A percentile compares a stretch with the other conserved stretches of the same genome.
Conservation (phyloP, 2,329 filamentous ascomycete species). For the Penicillium italicum region DNA sequence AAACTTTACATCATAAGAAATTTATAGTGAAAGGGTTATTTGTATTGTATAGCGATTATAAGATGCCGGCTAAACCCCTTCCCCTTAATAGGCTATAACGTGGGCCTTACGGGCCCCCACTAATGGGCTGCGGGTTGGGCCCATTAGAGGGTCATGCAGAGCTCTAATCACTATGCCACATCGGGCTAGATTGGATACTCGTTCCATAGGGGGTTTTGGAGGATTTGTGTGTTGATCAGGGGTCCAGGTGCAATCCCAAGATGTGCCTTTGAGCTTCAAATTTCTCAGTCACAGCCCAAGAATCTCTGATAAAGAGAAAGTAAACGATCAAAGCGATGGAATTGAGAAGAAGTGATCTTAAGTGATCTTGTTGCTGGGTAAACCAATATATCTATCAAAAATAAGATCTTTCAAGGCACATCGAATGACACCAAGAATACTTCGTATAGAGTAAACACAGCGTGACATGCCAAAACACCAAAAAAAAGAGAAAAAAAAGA, state of each 20-base stretch:
- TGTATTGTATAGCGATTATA: too few relatives aligned
- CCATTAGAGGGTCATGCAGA: too few relatives aligned
- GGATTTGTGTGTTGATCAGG: background rate
- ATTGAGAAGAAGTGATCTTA: background rate
- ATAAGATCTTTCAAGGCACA: background rate
- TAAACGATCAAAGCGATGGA: background rate
- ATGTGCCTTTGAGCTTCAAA: too few relatives aligned
- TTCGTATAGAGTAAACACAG: background rate
- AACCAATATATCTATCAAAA: background rate
- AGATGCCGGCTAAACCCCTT: too few relatives aligned
- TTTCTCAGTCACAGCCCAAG: background rate
- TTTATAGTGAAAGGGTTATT: too few relatives aligned
- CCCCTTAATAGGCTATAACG: too few relatives aligned
- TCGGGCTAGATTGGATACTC: background rate
- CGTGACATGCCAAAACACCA: background rate
- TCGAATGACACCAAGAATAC: background rate
- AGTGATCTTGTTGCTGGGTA: background rate
- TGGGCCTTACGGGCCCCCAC: too few relatives aligned
- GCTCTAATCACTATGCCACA: too few relatives aligned
- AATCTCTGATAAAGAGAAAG: background rate
- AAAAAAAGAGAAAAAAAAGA: background rate
- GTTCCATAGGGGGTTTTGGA: background rate
- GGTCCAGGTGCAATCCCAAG: background rate
- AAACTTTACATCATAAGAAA: too few relatives aligned
- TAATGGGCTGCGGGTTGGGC: too few relatives aligned